Conservation (phyloP, 108 stramenopile species). For the Pseudonitzschia pungens region DNA sequence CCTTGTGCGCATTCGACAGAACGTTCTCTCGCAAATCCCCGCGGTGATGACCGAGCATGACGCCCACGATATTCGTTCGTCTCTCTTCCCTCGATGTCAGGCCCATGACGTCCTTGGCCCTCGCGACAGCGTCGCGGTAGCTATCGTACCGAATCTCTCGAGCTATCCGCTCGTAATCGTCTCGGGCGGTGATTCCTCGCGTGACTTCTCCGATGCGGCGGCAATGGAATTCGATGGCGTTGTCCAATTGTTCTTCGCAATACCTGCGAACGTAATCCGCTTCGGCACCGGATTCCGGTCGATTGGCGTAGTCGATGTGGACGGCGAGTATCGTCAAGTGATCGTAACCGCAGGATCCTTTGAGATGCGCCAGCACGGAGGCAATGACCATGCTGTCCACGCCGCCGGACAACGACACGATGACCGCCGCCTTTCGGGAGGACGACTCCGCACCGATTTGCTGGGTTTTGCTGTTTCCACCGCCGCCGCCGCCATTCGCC, state of each 20-base stretch:
- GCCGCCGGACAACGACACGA: conserved; percentile 94
- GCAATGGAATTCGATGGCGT: conserved; percentile 50
- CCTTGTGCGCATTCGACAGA: conserved; percentile 92
- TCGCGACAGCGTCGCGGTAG: conserved; percentile 69
- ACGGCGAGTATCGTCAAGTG: conserved; percentile 58
- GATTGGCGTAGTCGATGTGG: conserved; percentile 97
- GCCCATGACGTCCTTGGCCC: conserved; percentile 6
- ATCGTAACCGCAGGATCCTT: conserved; percentile 38
- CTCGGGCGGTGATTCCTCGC: conserved; percentile 90
- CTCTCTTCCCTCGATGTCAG: not conserved
- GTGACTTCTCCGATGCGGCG: conserved; percentile 87
- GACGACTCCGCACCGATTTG: not conserved
- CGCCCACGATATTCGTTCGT: conserved; percentile 47
- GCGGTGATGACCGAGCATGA: conserved; percentile 96
- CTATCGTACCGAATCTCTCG: conserved; percentile 82
- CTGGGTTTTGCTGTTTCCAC: not conserved
- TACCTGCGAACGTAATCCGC: conserved; percentile 84
- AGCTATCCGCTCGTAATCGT: conserved; percentile 89
- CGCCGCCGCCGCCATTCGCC: not conserved
- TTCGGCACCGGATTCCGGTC: conserved; percentile 90
- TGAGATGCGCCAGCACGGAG: conserved; percentile 67
- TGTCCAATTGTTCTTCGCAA: conserved; percentile 47
- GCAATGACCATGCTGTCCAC: conserved; percentile 99
- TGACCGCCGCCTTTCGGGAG: conserved; percentile 17
- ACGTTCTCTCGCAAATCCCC: conserved; percentile 98